Evolutionary conservation across 129 eudicot species (phyloP), one percentile per base, ranked within the genome.

Genomic region (Lactuca sativa): DNA sequence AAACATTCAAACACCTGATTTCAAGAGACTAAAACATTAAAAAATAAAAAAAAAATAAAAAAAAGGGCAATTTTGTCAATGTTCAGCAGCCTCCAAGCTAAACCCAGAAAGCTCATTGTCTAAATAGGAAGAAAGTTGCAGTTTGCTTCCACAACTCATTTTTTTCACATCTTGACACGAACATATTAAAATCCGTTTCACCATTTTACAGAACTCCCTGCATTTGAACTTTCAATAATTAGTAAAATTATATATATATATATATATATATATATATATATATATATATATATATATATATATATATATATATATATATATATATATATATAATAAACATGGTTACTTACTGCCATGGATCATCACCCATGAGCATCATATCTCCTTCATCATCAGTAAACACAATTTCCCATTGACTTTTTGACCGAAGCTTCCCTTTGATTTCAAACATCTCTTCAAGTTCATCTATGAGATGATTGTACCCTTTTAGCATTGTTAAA

Each of bases 361-460:
- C 83, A 56, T 92, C 98, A 10, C 96, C 96, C 96, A 89, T 78
- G 49, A 92, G 95, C 95, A 89, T 92, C 92, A 83, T 89, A 69
- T 92, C 98, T 70, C 98, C 98, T 85, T 92, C 98, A 53, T 86
- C 85, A 71, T 92, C 95, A 16, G 98, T 89, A 43, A 89, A 92
- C 40, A 92, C 86, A 12, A 92, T 81, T 62, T 89, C 96, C 97
- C 90, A 91, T 70, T 83, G 80, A 37, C 74, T 74, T 59, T 88
- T 77, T 9, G 82, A 80, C 11, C 65, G 80, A 69, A 91, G 96
- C 78, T 86, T 86, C 21, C 96, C 97, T 69, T 81, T 88, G 48
- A 88, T 88, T 40, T 86, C 90, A 71, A 88, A 91, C 92, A 91
- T 81, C 3, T 78, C 77, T 71, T 91, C 97, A 38, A 88, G 88